These are phyloP conservation scores for Jimgerdemannia lactiflua DNA, from an alignment of 192 early-diverging fungal genomes.

Conservation along the genomic window DNA sequence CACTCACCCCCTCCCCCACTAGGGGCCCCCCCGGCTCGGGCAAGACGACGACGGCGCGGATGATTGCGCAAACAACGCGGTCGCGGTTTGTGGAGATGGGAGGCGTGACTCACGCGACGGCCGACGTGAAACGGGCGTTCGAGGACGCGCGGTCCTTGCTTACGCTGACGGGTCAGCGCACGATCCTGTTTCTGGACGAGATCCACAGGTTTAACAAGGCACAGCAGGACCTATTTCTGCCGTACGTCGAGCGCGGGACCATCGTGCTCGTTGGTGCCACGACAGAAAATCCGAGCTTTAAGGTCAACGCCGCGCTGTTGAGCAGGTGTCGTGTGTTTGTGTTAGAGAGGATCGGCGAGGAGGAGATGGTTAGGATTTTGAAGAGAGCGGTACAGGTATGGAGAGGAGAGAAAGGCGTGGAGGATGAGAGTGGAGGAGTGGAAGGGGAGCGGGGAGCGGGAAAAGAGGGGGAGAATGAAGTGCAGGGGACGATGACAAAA, in stretches of 20 bases:
- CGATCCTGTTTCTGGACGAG: constrained; percentile 85
- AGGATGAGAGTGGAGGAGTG: neutral
- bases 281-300: constrained; percentile 80
- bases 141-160: constrained; percentile 63
- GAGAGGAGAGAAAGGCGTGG: constrained; percentile 7
- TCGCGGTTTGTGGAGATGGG: constrained; percentile 47
- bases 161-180: constrained; percentile 52
- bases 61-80: constrained; percentile 45
- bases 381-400: constrained; percentile 48
- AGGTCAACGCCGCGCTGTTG: constrained; percentile 77
- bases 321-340: constrained; percentile 78
- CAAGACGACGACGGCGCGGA: constrained; percentile 33
- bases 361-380: constrained; percentile 63
- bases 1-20: neutral
- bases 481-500: too few relatives aligned
- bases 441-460: neutral
- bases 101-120: constrained; percentile 51
- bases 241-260: constrained; percentile 72
- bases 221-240: constrained; percentile 87
- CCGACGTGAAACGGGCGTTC: constrained; percentile 65
- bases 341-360: constrained; percentile 58
- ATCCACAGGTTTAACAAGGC: constrained; percentile 89
- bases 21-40: constrained; percentile 35
- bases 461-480: constrained; percentile 7
- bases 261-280: constrained; percentile 71